Base-by-base conservation (phyloP, 257 asterid genomes). In the Oldenlandia corymbosa region DNA sequence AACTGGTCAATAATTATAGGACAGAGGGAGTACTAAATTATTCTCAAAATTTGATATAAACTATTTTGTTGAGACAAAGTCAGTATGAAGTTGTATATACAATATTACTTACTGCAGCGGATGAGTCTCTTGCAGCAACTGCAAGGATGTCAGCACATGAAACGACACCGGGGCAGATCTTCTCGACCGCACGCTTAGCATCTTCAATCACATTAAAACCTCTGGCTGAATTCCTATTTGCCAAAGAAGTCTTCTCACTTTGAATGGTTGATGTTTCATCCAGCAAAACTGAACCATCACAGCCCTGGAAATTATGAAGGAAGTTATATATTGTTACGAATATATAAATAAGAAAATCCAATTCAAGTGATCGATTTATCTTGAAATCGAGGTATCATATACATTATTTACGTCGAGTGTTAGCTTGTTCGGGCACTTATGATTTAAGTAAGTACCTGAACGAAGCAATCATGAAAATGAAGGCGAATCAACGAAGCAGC, bases 401-500 rank as follows among this genome's bases (percentile, higher is more conserved):
- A n/a, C n/a, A n/a, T n/a, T n/a, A n/a, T n/a, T n/a, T n/a, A n/a
- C n/a, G n/a, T n/a, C n/a, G n/a, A n/a, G n/a, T n/a, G n/a, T n/a
- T n/a, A n/a, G n/a, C n/a, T n/a, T n/a, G n/a, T n/a, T n/a, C n/a
- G n/a, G n/a, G n/a, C n/a, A n/a, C n/a, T n/a, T n/a, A n/a, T n/a
- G n/a, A n/a, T n/a, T n/a, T n/a, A n/a, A n/a, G n/a, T n/a, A n/a
- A n/a, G 9, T 53, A 53, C 59, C 59, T 53, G 31, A 28, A 53
- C 59, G 11, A 53, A 53, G 79, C 87, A 79, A 11, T 82, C 84
- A 45, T 82, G 84, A 65, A 79, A 82, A 34, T 68, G 85, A 47
- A 82, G 83, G 31, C 85, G 85, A 4, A 79, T 67, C 60, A 79
- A 60, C 12, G 83, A 82, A 1, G 81, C 83, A 75, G 1, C 77